These are phyloP conservation scores for Aspergillus fischeri DNA, from an alignment of 2,329 filamentous ascomycete genomes.

Conservation along the genomic window DNA sequence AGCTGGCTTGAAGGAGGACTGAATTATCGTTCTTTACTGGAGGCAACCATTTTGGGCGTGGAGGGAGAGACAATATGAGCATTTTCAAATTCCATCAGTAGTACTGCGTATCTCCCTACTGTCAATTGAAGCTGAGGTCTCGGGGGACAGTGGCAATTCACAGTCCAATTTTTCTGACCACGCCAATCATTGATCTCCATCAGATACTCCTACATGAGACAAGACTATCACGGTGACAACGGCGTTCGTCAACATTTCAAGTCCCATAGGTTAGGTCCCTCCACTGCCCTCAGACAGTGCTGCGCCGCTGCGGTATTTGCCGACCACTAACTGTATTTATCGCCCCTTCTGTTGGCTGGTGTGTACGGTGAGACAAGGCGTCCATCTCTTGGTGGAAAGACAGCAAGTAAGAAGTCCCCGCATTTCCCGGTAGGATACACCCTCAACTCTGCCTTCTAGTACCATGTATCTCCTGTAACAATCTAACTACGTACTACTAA, in stretches of 20 bases:
- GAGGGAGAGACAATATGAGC: not conserved
- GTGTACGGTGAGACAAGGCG: not conserved
- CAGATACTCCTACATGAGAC: not conserved
- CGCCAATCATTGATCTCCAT: not conserved
- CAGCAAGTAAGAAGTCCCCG: not conserved
- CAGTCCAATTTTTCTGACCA: not conserved
- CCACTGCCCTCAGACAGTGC: not conserved
- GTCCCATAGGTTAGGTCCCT: not conserved
- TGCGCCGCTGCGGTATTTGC: not conserved
- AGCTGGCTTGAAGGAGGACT: not conserved
- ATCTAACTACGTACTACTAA: not conserved
- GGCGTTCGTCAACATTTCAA: not conserved
- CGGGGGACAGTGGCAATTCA: conserved; percentile 9
- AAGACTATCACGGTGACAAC: not conserved
- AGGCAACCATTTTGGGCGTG: not conserved
- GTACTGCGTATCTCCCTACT: too few species aligned
- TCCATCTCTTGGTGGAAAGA: not conserved
- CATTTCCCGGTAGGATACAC: not conserved
- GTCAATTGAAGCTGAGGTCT: not conserved
- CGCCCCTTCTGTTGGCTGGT: not conserved
- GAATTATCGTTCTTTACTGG: not conserved
- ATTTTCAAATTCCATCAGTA: not conserved
- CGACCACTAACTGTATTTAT: not conserved
- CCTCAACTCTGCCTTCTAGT: too few species aligned
- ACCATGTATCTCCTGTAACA: not conserved